phyloP scores from a whole-genome alignment of 108 stramenopile genomes.

The Discostella pseudostelligera region DNA sequence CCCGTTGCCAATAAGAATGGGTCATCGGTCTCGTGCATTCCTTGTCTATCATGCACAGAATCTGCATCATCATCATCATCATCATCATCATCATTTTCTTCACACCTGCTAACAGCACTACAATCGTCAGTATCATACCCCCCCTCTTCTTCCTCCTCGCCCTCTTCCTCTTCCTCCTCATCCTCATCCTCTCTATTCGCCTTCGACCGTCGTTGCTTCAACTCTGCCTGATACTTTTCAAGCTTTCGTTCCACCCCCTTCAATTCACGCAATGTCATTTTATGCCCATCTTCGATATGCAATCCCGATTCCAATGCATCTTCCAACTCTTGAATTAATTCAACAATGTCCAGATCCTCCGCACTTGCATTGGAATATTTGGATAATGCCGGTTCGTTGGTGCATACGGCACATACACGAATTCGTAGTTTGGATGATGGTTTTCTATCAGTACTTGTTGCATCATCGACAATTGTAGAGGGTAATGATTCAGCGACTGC shows the following conservation, averaged over 20 bases:
- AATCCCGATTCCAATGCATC: constrained; percentile 33
- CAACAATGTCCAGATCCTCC: constrained; percentile 43
- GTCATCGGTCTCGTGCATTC: constrained; percentile 11
- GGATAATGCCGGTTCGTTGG: constrained; percentile 71
- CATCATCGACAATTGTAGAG: background rate
- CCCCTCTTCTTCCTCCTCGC: constrained; percentile 15
- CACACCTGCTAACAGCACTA: constrained; percentile 7
- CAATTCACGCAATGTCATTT: constrained; percentile 63
- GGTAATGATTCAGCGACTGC: background rate
- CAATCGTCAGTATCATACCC: constrained; percentile 21
- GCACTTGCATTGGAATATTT: constrained; percentile 56
- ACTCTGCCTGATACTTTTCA: constrained; percentile 32
- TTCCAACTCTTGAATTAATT: constrained; percentile 32
- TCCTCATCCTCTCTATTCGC: constrained; percentile 10
- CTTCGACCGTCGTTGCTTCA: constrained; percentile 41
- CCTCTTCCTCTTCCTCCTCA: constrained; percentile 18
- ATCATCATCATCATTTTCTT: constrained; percentile 30
- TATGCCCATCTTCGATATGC: constrained; percentile 29
- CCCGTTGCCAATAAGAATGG: constrained; percentile 81
- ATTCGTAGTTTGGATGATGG: constrained; percentile 14
- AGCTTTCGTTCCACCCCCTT: constrained; percentile 62
- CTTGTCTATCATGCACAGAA: constrained; percentile 16
- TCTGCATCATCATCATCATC: constrained; percentile 27
- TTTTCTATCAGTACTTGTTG: background rate
- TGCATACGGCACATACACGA: constrained; percentile 73